A percentile compares a stretch with the other conserved stretches of the same genome.
Conservation (phyloP, 345 rosid species). For the Eucalyptus caleyi region DNA sequence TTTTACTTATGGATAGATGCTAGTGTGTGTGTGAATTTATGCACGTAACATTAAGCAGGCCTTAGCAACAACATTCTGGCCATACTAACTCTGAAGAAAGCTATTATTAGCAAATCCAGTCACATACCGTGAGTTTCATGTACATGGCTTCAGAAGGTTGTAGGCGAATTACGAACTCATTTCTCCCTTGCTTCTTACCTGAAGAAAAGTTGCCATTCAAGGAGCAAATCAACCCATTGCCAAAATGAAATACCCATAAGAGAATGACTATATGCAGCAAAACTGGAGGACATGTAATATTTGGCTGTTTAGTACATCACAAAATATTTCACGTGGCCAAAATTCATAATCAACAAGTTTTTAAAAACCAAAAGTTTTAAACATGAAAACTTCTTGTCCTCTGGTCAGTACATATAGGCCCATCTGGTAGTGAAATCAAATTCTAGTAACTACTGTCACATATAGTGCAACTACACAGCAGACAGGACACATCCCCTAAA, state of each 20-base stretch:
- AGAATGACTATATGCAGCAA: not conserved
- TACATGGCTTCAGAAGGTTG: conserved; percentile 97
- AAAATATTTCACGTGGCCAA: not conserved
- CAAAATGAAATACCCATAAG: not conserved
- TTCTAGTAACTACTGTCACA: not conserved
- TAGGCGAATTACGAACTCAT: conserved; percentile 92
- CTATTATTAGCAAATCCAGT: not conserved
- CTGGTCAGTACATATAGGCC: not conserved
- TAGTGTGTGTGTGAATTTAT: not conserved
- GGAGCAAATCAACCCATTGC: not conserved
- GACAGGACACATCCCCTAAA: not conserved
- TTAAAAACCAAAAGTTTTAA: not conserved
- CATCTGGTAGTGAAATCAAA: not conserved
- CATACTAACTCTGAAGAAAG: not conserved
- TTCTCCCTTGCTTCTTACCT: conserved; percentile 97
- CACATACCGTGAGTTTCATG: conserved; percentile 92
- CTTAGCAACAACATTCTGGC: not conserved
- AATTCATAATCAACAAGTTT: not conserved
- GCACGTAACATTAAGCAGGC: not conserved
- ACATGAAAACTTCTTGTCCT: not conserved
- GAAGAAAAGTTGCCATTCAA: not conserved
- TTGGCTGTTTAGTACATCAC: not conserved
- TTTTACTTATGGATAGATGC: not conserved
- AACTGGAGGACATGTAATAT: not conserved
- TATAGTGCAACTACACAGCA: not conserved